phyloP scores from a whole-genome alignment of 306 rosid genomes.

The Casuarina glauca region DNA sequence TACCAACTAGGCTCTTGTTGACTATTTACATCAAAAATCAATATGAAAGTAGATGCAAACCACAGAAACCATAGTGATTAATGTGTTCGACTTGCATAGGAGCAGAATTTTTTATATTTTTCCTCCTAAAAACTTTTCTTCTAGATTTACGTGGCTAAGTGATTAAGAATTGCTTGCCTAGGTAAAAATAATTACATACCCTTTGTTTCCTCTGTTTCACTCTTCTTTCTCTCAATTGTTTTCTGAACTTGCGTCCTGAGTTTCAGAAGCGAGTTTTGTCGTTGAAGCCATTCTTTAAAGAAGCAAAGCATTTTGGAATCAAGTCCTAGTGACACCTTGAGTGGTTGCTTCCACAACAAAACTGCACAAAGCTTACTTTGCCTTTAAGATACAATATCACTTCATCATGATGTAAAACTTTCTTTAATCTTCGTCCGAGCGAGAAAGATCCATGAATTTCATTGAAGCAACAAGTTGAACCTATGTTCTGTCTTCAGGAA shows the following conservation, averaged over 20 bases:
- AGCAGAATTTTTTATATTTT: not conserved
- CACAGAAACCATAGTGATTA: not conserved
- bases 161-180: not conserved
- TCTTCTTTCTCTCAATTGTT: not conserved
- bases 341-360: not conserved
- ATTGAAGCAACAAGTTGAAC: not conserved
- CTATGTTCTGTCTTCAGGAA: not conserved
- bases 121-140: not conserved
- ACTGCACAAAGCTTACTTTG: not conserved
- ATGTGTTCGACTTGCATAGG: not conserved
- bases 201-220: not conserved
- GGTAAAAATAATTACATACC: not conserved
- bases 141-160: not conserved
- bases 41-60: not conserved
- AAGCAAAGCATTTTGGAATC: not conserved
- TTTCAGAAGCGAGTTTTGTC: not conserved
- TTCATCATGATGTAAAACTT: too few relatives aligned
- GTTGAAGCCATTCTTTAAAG: not conserved
- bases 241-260: not conserved
- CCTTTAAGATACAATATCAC: conserved; percentile 6
- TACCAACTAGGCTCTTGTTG: too few relatives aligned
- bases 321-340: not conserved
- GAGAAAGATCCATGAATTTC: not conserved
- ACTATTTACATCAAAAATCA: not conserved
- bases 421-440: too few relatives aligned